Evolutionary conservation across 805 yeast species (phyloP), one percentile per base, ranked within the genome.

Genomic region (Cyberlindnera xishuangbannaensis): DNA sequence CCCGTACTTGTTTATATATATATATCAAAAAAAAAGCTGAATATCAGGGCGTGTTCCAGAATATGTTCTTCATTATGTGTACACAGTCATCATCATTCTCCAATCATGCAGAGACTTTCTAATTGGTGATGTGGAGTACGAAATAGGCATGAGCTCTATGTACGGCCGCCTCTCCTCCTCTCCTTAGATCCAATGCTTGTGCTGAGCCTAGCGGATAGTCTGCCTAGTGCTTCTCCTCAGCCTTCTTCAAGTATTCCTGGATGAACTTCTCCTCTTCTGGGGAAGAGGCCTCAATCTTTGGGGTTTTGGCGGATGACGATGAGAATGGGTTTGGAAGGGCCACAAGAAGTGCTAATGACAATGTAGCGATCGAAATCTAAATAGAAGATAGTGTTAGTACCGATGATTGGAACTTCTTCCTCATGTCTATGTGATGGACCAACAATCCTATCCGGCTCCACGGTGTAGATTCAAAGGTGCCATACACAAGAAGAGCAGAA

Each of bases 201-300:
- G n/a, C n/a, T n/a, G n/a, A n/a, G n/a, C n/a, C n/a, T n/a, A n/a
- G n/a, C n/a, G n/a, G n/a, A n/a, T n/a, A n/a, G n/a, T n/a, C n/a
- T n/a, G n/a, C n/a, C n/a, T 48, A 54, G 42, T 55, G 59, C 43
- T 55, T 48, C 34, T 45, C 41, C 45, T 66, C 69, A 43, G 61
- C 64, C 56, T 69, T 62, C 58, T 67, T 61, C 62, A 77, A 67
- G 70, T 75, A 87, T 52, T 78, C 83, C 58, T 45, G 40, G 31
- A 88, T 80, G 67, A 83, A 88, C 61, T 81, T 78, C 62, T 84
- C 95, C 68, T 88, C 97, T 55, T 86, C 97, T 48, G 86, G 77
- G 31, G 87, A 73, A 36, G 76, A 61, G 45, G 95, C 95, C 45
- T 76, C 73, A 59, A 86, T 72, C 42, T 71, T 67, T 51, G 80